phyloP scores from a whole-genome alignment of 202 grass and related monocot species.

The Hordeum pubiflorum region DNA sequence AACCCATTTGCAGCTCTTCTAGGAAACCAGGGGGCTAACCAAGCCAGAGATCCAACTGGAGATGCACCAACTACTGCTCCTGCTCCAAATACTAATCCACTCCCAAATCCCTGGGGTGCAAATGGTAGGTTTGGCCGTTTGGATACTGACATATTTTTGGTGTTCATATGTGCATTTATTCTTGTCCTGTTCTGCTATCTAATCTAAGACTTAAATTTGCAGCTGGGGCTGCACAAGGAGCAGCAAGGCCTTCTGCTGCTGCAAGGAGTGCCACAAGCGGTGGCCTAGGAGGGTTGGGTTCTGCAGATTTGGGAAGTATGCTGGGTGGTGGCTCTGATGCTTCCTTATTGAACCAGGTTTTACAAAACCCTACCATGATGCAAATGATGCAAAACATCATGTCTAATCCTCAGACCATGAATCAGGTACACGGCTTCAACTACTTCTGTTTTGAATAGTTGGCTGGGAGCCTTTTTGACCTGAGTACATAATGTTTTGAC shows the following conservation, averaged over 20 bases:
- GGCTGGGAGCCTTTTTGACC: not conserved
- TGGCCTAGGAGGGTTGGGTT: conserved; percentile 44
- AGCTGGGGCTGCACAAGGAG: conserved; percentile 47
- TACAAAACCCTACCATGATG: conserved; percentile 81
- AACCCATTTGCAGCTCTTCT: conserved; percentile 72
- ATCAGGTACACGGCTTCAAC: conserved; percentile 40
- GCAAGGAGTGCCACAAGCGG: conserved; percentile 32
- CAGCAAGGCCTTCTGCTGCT: conserved; percentile 38
- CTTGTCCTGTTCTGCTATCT: conserved; percentile 16
- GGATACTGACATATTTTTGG: not conserved
- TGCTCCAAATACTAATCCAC: conserved; percentile 72
- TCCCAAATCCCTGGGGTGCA: conserved; percentile 69
- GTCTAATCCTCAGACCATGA: conserved; percentile 63
- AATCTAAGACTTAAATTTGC: conserved; percentile 4
- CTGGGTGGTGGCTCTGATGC: conserved; percentile 45
- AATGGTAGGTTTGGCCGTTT: conserved; percentile 46
- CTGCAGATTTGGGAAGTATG: conserved; percentile 53
- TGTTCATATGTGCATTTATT: conserved; percentile 7
- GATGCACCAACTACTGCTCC: conserved; percentile 40
- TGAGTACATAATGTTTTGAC: not conserved
- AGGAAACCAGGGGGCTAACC: conserved; percentile 44
- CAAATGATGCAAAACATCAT: conserved; percentile 80
- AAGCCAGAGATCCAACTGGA: conserved; percentile 38
- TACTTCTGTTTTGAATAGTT: conserved; percentile 9
- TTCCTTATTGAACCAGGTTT: conserved; percentile 45